Percentiles rank a stretch among this genome's conserved stretches.
Evolutionary conservation across 768 basidiomycete genomes (phyloP).

Genomic region (Mycena floridula): DNA sequence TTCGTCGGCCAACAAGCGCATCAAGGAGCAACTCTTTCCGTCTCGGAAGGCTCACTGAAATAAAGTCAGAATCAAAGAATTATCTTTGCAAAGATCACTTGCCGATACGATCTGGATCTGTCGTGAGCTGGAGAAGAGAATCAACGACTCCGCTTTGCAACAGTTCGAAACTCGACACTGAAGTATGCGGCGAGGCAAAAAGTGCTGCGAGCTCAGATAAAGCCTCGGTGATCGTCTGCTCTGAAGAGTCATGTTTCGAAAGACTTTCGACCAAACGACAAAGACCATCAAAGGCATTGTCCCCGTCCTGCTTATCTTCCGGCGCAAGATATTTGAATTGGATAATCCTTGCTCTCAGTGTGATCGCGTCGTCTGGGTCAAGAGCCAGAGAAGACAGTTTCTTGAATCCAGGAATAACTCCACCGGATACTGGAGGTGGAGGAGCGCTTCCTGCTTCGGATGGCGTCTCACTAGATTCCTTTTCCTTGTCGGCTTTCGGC

Average conservation of each 20-base stretch:
- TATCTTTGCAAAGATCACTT: constrained; percentile 6
- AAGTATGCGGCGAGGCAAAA: constrained; percentile 68
- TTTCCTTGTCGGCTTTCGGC: constrained; percentile 28
- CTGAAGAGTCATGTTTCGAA: constrained; percentile 45
- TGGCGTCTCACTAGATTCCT: constrained; percentile 32
- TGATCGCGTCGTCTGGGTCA: constrained; percentile 88
- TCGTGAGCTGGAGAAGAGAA: constrained; percentile 75
- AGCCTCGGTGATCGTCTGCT: constrained; percentile 55
- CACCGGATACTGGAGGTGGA: constrained; percentile 30
- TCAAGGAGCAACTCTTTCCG: constrained; percentile 79
- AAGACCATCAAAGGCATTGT: constrained; percentile 59
- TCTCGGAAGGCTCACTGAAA: constrained; percentile 51
- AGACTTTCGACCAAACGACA: constrained; percentile 61
- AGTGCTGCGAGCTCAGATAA: constrained; percentile 74
- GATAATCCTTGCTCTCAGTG: constrained; percentile 85
- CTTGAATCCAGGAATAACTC: constrained; percentile 58
- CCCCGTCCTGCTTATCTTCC: constrained; percentile 49
- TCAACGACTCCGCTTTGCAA: constrained; percentile 92
- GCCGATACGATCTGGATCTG: constrained; percentile 59
- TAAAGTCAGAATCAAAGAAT: constrained; percentile 6
- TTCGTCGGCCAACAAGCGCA: constrained; percentile 57
- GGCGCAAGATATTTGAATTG: constrained; percentile 71
- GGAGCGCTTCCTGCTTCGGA: constrained; percentile 31
- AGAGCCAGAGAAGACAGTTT: constrained; percentile 62
- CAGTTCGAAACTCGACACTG: constrained; percentile 93